Conservation (phyloP, 352 stramenopile genomes). For the Phytophthora pseudosyringae region DNA sequence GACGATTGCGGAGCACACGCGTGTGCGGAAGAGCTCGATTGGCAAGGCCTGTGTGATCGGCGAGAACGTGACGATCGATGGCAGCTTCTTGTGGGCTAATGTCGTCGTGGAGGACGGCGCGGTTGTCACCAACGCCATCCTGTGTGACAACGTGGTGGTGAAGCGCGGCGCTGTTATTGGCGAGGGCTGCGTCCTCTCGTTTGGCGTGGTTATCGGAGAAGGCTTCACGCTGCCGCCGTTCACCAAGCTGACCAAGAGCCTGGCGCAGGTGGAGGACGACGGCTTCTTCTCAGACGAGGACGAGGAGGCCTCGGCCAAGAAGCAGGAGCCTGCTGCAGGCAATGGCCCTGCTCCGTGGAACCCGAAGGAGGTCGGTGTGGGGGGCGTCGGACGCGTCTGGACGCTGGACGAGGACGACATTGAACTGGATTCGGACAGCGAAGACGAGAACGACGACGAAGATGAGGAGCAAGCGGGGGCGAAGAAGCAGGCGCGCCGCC, state of each 20-base stretch:
- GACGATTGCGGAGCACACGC: conserved; percentile 59
- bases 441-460: conserved; percentile 60
- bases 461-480: conserved; percentile 31
- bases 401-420: conserved; percentile 87
- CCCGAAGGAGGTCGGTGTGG: conserved; percentile 66
- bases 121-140: conserved; percentile 75
- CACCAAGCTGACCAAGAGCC: conserved; percentile 81
- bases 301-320: conserved; percentile 29
- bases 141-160: conserved; percentile 87
- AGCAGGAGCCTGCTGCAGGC: conserved; percentile 10
- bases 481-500: conserved; percentile 41
- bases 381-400: conserved; percentile 79
- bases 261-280: conserved; percentile 61
- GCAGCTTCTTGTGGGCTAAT: conserved; percentile 87
- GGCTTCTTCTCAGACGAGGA: conserved; percentile 80
- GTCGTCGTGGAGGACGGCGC: conserved; percentile 83
- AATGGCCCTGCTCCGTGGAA: conserved; percentile 54
- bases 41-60: conserved; percentile 79
- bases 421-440: conserved; percentile 71
- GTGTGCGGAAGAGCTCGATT: conserved; percentile 67
- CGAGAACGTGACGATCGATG: conserved; percentile 69
- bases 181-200: conserved; percentile 83
- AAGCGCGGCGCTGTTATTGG: conserved; percentile 69
- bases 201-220: conserved; percentile 83
- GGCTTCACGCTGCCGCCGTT: conserved; percentile 71